A percentile compares a stretch with the other conserved stretches of the same genome.
Evolutionary conservation across 2,329 filamentous ascomycete genomes (phyloP).

Genomic region (Alternaria novae-zelandiae): DNA sequence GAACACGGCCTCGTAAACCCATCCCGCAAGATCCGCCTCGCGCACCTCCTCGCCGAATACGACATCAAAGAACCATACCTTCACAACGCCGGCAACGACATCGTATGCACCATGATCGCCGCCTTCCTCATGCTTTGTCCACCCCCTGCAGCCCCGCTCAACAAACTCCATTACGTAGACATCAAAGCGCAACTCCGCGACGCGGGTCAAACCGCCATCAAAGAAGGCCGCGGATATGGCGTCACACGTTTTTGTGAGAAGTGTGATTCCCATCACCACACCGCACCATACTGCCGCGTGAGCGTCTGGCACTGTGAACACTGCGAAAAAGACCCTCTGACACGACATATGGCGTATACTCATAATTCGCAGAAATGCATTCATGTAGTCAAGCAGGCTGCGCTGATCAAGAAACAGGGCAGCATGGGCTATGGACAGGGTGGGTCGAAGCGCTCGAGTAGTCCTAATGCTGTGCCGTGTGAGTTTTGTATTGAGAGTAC

Average conservation of each 20-base stretch:
- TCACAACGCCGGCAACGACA: slow-evolving; percentile 25
- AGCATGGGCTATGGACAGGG: not conserved
- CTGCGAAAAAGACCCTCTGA: not conserved
- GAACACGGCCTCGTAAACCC: slow-evolving; percentile 6
- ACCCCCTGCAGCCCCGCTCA: not conserved
- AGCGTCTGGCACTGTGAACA: not conserved
- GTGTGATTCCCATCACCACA: not conserved
- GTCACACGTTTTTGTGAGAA: not conserved
- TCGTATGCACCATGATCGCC: slow-evolving; percentile 13
- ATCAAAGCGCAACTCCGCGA: not conserved
- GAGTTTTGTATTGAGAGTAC: slow-evolving; percentile 3
- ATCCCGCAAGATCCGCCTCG: slow-evolving; percentile 1
- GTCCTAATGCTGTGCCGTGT: slow-evolving; percentile 5
- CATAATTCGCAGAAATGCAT: not conserved
- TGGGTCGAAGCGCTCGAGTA: not conserved
- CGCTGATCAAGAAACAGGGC: not conserved
- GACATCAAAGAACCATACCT: slow-evolving; percentile 9
- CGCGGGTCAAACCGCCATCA: not conserved
- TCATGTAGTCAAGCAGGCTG: not conserved
- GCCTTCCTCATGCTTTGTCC: slow-evolving; percentile 4
- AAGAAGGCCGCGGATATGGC: not conserved
- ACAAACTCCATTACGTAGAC: not conserved
- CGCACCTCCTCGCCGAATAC: slow-evolving; percentile 2
- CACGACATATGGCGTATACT: not conserved
- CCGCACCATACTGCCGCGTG: not conserved